Evolutionary conservation across 139 green algal species (phyloP), one percentile per base, ranked within the genome.

Genomic region (Limnomonas spitsbergensis): DNA sequence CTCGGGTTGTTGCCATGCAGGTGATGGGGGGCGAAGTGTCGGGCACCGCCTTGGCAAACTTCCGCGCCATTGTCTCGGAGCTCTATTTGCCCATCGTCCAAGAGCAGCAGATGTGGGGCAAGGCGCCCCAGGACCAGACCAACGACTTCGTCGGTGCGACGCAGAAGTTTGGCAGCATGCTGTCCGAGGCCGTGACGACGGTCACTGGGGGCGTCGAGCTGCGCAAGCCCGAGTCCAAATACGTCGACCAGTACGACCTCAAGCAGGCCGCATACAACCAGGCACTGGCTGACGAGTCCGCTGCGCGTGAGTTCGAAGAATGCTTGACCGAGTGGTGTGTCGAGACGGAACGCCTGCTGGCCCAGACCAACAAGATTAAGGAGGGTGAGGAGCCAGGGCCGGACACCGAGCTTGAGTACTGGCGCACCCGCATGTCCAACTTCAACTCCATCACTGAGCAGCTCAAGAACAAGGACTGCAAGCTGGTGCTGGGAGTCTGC

Each of bases 371-470:
- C 72, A 81, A 75, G 39, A 88, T 87, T 66, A 84, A 86, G 76
- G 85, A 88, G 40, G 83, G 77, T 27, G 87, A 90, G 35, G 86
- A 92, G 77, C 85, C 82, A 53, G 94, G 94, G 0, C 94, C 94
- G 6, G 89, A 95, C 79, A 92, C 89, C 29, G 94, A 98, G 91
- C 83, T 97, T 3, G 87, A 95, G 77, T 94, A 92, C 86, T 98
- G 94, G 94, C 87, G 92, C 31, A 80, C 76, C 0, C 87, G 91
- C 31, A 93, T 94, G 88, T 84, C 86, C 31, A 93, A 91, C 84
- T 90, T 98, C 78, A 94, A 94, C 80, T 87, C 82, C 26, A 81
- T 97, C 53, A 92, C 87, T 0, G 92, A 97, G 89, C 92, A 96
- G 87, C 88, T 97, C 38, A 94, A 95, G 80, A 82, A 66, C 32